Percentiles rank a stretch among this genome's conserved stretches.
Evolutionary conservation across 305 asterid genomes (phyloP).

Genomic region (Fraxinus sp.): DNA sequence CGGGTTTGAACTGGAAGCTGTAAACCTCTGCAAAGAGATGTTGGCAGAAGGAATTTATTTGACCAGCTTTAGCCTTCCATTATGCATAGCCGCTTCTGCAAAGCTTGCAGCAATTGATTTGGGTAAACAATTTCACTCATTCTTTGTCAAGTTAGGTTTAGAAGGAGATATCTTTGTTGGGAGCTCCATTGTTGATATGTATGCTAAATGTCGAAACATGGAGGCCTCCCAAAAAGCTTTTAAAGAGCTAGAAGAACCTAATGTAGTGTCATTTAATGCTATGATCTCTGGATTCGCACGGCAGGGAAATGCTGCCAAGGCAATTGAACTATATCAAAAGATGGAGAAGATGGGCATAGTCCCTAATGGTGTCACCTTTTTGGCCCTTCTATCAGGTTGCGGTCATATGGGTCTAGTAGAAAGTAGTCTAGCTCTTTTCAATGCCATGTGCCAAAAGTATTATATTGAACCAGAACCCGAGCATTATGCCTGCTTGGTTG

Average conservation of each 20-base stretch:
- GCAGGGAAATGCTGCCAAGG: constrained; percentile 10
- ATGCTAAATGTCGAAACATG: constrained; percentile 19
- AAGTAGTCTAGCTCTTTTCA: constrained; percentile 8
- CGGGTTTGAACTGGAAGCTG: constrained; percentile 15
- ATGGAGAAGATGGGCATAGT: constrained; percentile 14
- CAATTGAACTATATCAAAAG: constrained; percentile 2
- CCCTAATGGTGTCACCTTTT: constrained; percentile 10
- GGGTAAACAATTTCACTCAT: constrained; percentile 19
- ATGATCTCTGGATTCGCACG: constrained; percentile 21
- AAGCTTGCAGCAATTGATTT: constrained; percentile 6
- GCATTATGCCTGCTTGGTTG: constrained; percentile 17
- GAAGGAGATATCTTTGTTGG: not conserved
- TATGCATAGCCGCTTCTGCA: constrained; percentile 5
- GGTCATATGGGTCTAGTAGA: constrained; percentile 14
- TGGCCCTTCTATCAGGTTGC: constrained; percentile 17
- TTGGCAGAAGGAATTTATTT: constrained; percentile 6
- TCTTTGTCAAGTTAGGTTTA: constrained; percentile 13
- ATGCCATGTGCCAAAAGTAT: constrained; percentile 2
- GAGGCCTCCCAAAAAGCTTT: constrained; percentile 12
- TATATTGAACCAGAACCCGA: constrained; percentile 11
- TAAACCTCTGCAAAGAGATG: constrained; percentile 16
- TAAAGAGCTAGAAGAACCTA: constrained; percentile 13
- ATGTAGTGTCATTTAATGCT: constrained; percentile 10
- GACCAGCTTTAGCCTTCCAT: constrained; percentile 21
- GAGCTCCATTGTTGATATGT: constrained; percentile 18